Evolutionary conservation across 495 filamentous ascomycete genomes (phyloP), one percentile per base, ranked within the genome.

Genomic region (Podospora bellae-mahoneyi): DNA sequence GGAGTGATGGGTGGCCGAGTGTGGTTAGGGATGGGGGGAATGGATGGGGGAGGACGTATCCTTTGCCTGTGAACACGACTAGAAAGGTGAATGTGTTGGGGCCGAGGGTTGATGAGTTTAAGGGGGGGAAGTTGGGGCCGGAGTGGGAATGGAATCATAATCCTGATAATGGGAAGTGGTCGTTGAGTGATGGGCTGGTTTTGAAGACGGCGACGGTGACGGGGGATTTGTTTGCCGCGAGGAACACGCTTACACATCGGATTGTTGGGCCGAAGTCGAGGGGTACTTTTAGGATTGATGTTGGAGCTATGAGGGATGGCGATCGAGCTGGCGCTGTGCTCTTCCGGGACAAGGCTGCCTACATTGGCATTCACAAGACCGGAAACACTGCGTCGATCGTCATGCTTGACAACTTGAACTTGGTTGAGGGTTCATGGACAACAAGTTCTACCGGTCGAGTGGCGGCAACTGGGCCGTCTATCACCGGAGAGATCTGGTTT

Each of bases 101-200:
- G 5, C 79, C 72, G 0, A 54, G 15, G 19, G 5, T 70, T 53
- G 84, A 87, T 66, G 74, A 62, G n/a, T 87, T 87, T 65, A 64
- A 64, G 6, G 80, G 75, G 0, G 53, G 66, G 5, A 63, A 70
- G 5, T 68, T 89, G 4, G 70, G 76, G 5, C 72, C 78, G 0
- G 74, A 80, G 32, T 88, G 85, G 85, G 86, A 89, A 69, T 89
- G 87, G 86, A 89, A 89, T 70, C 85, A 88, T 57, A 87, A 87
- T 65, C 86, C 86, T 0, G 84, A 88, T 53, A 74, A 74, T 34
- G 71, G 68, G 16, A 79, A 76, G 61, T 82, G 56, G 34, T 7
- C 34, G 27, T 57, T 75, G 59, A 68, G 60, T 1, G 69, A 70
- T 3, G 77, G 78, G 2, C 63, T 89, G 6, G 77, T 74, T 3